Base-by-base conservation (phyloP, 2,329 filamentous ascomycete genomes). In the Hymenoscyphus albidus region DNA sequence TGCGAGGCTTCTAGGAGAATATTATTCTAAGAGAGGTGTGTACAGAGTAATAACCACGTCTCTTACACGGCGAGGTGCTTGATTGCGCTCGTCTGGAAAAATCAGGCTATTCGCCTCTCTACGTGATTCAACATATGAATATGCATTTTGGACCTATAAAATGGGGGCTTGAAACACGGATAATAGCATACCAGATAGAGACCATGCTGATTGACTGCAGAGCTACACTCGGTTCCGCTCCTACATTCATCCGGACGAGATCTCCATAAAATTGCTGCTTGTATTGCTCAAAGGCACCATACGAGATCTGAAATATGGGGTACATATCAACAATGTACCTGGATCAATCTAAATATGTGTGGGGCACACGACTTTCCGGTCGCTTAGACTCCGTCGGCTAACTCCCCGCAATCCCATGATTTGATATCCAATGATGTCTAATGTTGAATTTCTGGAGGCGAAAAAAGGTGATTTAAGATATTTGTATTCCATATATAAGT, bases 391-490 rank as follows among this genome's bases (percentile, higher is more conserved):
- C 63, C 56, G 65, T 59, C 71, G 70, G 71, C 61, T 66, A 51
- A 61, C 70, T 74, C 68, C 69, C 72, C 71, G 71, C 62, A 64
- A 59, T 73, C 64, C 72, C 72, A 71, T 70, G 65, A 51, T 62
- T 44, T 51, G 39, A 58, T 56, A 10, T 60, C 59, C 59, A 62
- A 51, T 64, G 48, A 18, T 22, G 14, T 14, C 22, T 18, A 13
- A 51, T 13, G 35, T 39, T 58, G 18, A 10, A 27, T n/a, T 7
- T 22, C n/a, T 51, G 22, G n/a, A 18, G 18, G 44, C 18, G 18
- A 12, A 51, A 51, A 51, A 51, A 27, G 9, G 18, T 6, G 7
- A 22, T 22, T 18, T 22, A 9, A 10, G 18, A 27, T 22, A 9
- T n/a, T 22, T 51, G 10, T 51, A 12, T 22, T n/a, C 18, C 44